phyloP scores from a whole-genome alignment of 495 filamentous ascomycete genomes.

The Barbatosphaeria neglecta region DNA sequence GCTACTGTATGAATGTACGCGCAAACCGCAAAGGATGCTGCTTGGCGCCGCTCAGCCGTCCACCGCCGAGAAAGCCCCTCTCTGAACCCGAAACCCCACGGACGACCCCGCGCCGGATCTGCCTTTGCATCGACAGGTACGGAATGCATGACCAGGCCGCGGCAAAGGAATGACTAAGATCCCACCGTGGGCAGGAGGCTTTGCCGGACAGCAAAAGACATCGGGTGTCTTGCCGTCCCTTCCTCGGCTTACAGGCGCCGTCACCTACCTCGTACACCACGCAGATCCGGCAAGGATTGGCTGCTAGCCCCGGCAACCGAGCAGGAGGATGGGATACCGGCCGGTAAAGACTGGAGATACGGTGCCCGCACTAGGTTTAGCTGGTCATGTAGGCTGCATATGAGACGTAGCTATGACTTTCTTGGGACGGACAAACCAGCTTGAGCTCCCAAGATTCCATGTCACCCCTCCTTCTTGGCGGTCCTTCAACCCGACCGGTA shows the following conservation, averaged over 20 bases:
- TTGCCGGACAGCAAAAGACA: too few relatives aligned
- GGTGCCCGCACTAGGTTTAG: neutral
- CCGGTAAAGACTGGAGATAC: neutral
- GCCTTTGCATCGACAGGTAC: conserved; percentile 1
- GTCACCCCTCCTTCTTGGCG: neutral
- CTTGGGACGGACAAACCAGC: neutral
- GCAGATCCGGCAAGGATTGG: neutral
- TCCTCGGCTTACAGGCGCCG: neutral
- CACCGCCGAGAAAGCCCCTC: neutral
- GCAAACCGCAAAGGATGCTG: neutral
- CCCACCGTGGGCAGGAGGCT: neutral
- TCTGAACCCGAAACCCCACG: conserved; percentile 6
- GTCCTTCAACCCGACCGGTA: neutral
- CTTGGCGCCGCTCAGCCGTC: too few relatives aligned
- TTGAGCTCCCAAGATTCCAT: neutral
- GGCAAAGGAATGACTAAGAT: neutral
- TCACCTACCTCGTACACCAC: neutral
- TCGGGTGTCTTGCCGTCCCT: neutral
- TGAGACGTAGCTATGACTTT: neutral
- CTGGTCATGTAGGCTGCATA: neutral
- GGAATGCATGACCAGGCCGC: neutral
- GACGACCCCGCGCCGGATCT: conserved; percentile 14
- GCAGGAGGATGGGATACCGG: neutral
- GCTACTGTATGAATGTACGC: too few relatives aligned
- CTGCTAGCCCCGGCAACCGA: neutral